Percentiles rank a stretch among this genome's conserved stretches.
Evolutionary conservation across 805 yeast species (phyloP).

Genomic region (Lipomyces lipofer): DNA sequence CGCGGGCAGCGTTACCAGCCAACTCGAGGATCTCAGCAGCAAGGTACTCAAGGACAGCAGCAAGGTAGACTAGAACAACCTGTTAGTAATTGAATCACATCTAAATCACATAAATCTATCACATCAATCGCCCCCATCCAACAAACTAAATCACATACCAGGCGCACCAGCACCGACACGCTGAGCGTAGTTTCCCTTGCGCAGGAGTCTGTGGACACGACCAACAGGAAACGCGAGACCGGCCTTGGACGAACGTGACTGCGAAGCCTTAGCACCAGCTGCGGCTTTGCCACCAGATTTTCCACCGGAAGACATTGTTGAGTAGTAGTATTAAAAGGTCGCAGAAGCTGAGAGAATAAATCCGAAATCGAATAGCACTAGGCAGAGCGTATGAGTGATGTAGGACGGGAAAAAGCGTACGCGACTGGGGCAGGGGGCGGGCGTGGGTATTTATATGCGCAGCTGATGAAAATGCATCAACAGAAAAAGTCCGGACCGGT

Average conservation of each 20-base stretch:
- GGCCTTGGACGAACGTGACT: constrained; percentile 97
- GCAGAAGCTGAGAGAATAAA: constrained; percentile 5
- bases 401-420: constrained; percentile 2
- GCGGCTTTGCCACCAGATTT: constrained; percentile 54
- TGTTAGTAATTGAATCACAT: neutral
- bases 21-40: constrained; percentile 96
- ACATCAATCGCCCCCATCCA: neutral
- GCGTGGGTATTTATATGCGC: constrained; percentile 26
- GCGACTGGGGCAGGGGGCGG: constrained; percentile 20
- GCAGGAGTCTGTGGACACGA: constrained; percentile 94
- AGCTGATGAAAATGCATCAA: constrained; percentile 16
- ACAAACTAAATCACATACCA: constrained; percentile 35
- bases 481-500: constrained; percentile 1
- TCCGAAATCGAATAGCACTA: neutral
- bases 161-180: constrained; percentile 99
- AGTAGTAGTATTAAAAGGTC: neutral
- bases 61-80: constrained; percentile 62
- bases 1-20: constrained; percentile 98
- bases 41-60: constrained; percentile 93
- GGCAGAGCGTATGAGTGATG: neutral
- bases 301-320: constrained; percentile 53
- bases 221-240: constrained; percentile 99
- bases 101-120: neutral
- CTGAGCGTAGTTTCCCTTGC: constrained; percentile 98
- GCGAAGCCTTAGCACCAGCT: constrained; percentile 90